Evolutionary conservation across 1,284 basidiomycete species (phyloP).

Genomic region (Xerocomus subilludens): DNA sequence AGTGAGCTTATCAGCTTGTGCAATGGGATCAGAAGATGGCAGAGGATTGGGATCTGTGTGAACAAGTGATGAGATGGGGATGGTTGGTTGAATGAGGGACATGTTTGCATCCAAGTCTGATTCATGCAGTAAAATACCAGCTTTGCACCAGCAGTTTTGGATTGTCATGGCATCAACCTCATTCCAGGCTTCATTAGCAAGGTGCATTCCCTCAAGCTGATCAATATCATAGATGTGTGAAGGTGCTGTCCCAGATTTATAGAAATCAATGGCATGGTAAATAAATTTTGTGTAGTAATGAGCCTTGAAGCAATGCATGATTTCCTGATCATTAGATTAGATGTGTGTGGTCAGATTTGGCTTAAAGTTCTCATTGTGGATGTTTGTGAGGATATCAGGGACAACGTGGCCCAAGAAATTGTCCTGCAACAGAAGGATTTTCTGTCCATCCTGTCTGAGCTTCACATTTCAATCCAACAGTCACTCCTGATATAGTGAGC

Average conservation of each 20-base stretch:
- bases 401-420: conserved; percentile 8
- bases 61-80: background rate
- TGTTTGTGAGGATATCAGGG: background rate
- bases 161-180: background rate
- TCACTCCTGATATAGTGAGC: conserved; percentile 37
- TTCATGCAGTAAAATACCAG: background rate
- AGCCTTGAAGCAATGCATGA: conserved; percentile 10
- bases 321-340: conserved; percentile 1
- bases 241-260: background rate
- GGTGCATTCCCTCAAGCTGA: background rate
- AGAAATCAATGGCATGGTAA: background rate
- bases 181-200: conserved; percentile 1
- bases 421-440: conserved; percentile 16
- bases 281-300: background rate
- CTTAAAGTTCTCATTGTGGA: background rate
- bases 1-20: background rate
- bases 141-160: background rate
- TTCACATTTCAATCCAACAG: conserved; percentile 7
- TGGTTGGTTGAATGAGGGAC: background rate
- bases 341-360: conserved; percentile 16
- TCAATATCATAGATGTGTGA: conserved; percentile 1
- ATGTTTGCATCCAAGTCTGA: background rate
- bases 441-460: background rate
- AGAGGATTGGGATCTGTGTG: background rate
- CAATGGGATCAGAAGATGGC: no score